Percentiles rank a stretch among this genome's conserved stretches.
These are phyloP conservation scores for Miamiensis avidus DNA, from an alignment of 169 alveolate species.

Conservation along the genomic window DNA sequence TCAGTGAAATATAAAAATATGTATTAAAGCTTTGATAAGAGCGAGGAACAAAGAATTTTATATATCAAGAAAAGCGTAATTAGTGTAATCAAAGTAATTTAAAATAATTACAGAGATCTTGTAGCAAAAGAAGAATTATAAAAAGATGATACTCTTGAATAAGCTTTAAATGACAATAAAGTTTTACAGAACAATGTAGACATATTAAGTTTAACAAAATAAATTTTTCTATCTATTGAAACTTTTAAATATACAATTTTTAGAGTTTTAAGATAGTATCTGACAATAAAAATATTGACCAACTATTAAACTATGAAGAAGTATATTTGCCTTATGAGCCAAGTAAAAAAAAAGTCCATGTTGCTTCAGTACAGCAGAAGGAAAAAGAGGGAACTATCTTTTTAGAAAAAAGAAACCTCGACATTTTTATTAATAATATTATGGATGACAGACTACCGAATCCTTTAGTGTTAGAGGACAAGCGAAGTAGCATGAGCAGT, in stretches of 20 bases:
- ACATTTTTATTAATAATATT: not conserved
- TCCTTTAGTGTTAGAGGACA: not conserved
- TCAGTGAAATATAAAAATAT: not conserved
- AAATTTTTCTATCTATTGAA: no score
- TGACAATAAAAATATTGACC: not conserved
- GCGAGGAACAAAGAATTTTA: slow-evolving; percentile 8
- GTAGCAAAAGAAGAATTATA: slow-evolving; percentile 6
- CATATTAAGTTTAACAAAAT: no score
- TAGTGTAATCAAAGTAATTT: slow-evolving; percentile 4
- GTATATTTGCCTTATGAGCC: not conserved
- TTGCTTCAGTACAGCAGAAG: no score
- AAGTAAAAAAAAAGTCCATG: not conserved
- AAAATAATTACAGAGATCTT: not conserved
- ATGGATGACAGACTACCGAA: not conserved
- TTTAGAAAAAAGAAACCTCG: not conserved
- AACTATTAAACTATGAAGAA: not conserved
- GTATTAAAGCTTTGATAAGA: not conserved
- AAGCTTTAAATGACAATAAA: not conserved
- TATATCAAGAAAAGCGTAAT: not conserved
- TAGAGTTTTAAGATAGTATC: not conserved
- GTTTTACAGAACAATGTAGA: not conserved
- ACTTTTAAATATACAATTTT: no score
- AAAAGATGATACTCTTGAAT: not conserved
- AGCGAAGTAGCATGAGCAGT: not conserved
- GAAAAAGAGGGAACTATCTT: not conserved